Base-by-base conservation (phyloP, 2,329 filamentous ascomycete species). In the Monosporascus sp. region DNA sequence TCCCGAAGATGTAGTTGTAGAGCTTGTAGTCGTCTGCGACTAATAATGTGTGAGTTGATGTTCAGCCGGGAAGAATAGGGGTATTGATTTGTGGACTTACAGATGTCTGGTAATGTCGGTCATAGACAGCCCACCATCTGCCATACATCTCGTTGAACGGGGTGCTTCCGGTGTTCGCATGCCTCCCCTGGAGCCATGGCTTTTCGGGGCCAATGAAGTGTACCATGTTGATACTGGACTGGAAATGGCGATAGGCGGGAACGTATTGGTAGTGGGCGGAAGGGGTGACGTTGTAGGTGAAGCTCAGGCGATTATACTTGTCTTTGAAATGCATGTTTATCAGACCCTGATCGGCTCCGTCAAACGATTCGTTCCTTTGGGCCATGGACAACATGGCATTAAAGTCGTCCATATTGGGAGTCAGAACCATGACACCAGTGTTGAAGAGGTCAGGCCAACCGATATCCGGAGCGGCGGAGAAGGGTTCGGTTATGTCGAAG, bases 381-480 rank as follows among this genome's bases (percentile, higher is more conserved):
- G 94, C 91, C 78, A 97, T 84, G 57, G 89, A 89, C 58, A 85
- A 78, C 66, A 99, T 79, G 42, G 90, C 88, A 72, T 90, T 86
- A 72, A 92, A 97, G 60, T 96, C 92, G 53, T 86, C 88, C 80
- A 92, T 77, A 71, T 93, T 88, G 36, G 94, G 94, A 17, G 80
- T 86, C 54, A 99, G 72, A 37, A 91, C 90, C 90, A 99, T 95
- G 62, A 99, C 84, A 65, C 94, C 94, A n/a, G 89, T 91, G 73
- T 99, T 99, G 83, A 97, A 97, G 56, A 92, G 82, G 73, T 99
- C 94, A 36, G 94, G 94, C 94, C 94, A 99, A 61, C 94, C 94
- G 63, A 97, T 91, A 70, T 99, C 94, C 34, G 94, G 92, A 11
- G 89, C 91, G 2, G 94, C 84, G 41, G 83, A 80, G 66, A 86